Evolutionary conservation across 495 filamentous ascomycete species (phyloP).

Genomic region (Filosporella fistucella): DNA sequence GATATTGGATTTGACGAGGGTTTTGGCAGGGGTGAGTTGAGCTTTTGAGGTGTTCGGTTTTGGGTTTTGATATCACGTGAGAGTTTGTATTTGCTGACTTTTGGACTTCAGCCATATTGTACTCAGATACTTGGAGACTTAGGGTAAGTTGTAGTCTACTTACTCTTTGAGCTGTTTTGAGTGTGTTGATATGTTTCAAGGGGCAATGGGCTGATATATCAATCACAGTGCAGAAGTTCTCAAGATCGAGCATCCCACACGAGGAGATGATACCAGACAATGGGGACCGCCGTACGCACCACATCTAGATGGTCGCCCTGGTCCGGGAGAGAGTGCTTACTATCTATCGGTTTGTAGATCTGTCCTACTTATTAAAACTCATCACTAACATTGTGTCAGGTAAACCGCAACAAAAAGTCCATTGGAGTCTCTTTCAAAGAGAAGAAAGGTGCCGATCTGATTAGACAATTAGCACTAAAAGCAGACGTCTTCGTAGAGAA

Average conservation of each 20-base stretch:
- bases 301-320: constrained; percentile 56
- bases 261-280: constrained; percentile 91
- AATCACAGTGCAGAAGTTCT: constrained; percentile 82
- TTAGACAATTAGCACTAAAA: constrained; percentile 76
- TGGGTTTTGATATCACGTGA: not conserved
- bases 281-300: constrained; percentile 95
- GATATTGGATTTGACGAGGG: constrained; percentile 94
- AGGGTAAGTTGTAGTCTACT: constrained; percentile 57
- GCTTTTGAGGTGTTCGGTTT: not conserved
- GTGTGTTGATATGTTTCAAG: not conserved
- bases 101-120: constrained; percentile 74
- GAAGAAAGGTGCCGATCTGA: constrained; percentile 72
- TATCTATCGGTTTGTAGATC: constrained; percentile 63
- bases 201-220: not conserved
- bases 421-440: constrained; percentile 87
- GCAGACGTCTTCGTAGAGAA: constrained; percentile 96
- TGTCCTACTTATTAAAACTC: not conserved
- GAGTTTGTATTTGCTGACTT: not conserved
- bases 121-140: constrained; percentile 96
- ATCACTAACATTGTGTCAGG: constrained; percentile 39
- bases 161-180: constrained; percentile 18
- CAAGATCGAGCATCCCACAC: constrained; percentile 88
- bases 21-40: constrained; percentile 80
- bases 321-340: constrained; percentile 91
- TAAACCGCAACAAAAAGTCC: constrained; percentile 96